These are phyloP conservation scores for Phymatotrichopsis omnivora DNA, from an alignment of 2,329 filamentous ascomycete species.

Conservation along the genomic window DNA sequence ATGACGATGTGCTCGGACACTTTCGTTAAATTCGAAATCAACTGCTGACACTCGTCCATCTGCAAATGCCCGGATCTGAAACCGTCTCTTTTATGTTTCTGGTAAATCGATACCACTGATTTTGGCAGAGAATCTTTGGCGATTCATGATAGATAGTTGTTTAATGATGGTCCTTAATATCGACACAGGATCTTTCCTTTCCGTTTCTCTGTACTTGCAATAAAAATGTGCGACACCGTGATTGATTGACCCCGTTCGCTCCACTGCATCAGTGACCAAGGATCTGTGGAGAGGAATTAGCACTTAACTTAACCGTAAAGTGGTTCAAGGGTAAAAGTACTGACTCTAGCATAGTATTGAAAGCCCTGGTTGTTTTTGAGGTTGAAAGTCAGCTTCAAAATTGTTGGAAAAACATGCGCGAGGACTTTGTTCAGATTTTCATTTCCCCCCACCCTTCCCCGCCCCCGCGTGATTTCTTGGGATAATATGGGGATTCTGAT, in stretches of 20 bases:
- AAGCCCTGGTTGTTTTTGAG: conserved; percentile 28
- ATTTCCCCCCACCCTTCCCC: too few species aligned
- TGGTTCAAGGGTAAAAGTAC: too few species aligned
- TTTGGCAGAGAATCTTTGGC: conserved; percentile 8
- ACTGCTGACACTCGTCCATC: background rate
- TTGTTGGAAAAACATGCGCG: too few species aligned
- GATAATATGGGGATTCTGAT: too few species aligned
- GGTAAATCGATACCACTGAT: conserved; percentile 17
- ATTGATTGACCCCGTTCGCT: conserved; percentile 24
- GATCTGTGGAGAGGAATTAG: background rate
- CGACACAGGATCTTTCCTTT: conserved; percentile 28
- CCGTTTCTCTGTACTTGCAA: conserved; percentile 31
- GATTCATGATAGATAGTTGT: conserved; percentile 20
- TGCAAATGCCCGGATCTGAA: background rate
- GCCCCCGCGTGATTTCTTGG: too few species aligned
- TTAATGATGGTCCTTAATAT: conserved; percentile 32
- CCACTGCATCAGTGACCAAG: conserved; percentile 4
- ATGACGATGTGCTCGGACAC: conserved; percentile 12
- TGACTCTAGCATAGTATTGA: conserved; percentile 34
- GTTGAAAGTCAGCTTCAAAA: too few species aligned
- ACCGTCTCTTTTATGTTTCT: conserved; percentile 1
- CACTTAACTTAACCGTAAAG: too few species aligned
- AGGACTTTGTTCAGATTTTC: too few species aligned
- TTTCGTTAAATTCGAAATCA: conserved; percentile 3
- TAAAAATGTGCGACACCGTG: conserved; percentile 35